phyloP scores from a whole-genome alignment of 768 basidiomycete species.

The Gyrodon lividus region DNA sequence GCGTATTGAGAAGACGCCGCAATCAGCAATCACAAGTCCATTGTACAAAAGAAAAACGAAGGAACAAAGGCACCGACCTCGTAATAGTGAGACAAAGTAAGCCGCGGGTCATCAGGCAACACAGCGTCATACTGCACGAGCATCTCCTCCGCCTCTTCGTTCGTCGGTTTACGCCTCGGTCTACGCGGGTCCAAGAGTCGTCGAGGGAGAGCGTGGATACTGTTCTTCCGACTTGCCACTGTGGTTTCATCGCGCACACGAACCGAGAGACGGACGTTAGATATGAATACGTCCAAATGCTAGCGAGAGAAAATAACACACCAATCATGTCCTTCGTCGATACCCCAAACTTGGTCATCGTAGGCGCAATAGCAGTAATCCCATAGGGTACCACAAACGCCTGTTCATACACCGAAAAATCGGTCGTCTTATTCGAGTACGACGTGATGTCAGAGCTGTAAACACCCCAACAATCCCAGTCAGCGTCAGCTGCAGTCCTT shows the following conservation, averaged over 20 bases:
- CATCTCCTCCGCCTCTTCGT: slow-evolving; percentile 80
- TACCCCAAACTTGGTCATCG: slow-evolving; percentile 87
- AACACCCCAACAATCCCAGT: background rate
- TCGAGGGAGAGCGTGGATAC: slow-evolving; percentile 72
- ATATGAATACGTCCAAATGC: background rate
- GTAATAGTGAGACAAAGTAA: slow-evolving; percentile 56
- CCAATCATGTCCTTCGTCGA: slow-evolving; percentile 84
- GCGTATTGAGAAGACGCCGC: no score
- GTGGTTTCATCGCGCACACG: background rate
- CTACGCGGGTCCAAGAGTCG: slow-evolving; percentile 80
- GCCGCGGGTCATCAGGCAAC: slow-evolving; percentile 63
- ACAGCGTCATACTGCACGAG: slow-evolving; percentile 84
- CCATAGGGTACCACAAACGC: slow-evolving; percentile 69
- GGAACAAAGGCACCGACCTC: no score
- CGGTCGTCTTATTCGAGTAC: slow-evolving; percentile 50
- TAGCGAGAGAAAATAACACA: slow-evolving; percentile 35
- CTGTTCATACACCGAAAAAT: slow-evolving; percentile 62
- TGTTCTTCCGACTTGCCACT: slow-evolving; percentile 79
- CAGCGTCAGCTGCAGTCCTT: background rate
- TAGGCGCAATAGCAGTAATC: slow-evolving; percentile 68
- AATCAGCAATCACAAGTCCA: slow-evolving; percentile 10
- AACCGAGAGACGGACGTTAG: background rate
- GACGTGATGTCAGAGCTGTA: slow-evolving; percentile 54
- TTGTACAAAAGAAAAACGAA: slow-evolving; percentile 8
- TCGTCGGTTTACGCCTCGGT: slow-evolving; percentile 71